phyloP scores from a whole-genome alignment of 139 green algal genomes.

The Chlorella sp. region DNA sequence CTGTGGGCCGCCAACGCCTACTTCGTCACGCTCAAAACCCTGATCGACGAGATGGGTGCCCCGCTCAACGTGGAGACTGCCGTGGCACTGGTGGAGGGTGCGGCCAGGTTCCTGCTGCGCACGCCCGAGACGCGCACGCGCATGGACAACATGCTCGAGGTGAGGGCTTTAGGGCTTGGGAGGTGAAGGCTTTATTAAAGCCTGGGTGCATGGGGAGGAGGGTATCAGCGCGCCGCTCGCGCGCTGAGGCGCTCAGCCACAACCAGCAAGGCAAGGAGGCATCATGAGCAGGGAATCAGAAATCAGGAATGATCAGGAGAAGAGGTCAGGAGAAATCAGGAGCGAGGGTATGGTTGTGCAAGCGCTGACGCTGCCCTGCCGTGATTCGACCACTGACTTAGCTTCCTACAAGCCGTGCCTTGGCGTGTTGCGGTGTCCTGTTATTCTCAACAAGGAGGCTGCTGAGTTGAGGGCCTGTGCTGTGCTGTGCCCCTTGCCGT shows the following conservation, averaged over 20 bases:
- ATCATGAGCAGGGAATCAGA: too few relatives aligned
- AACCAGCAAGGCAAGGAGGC: too few relatives aligned
- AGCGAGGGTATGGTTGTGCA: background rate
- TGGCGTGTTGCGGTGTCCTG: too few relatives aligned
- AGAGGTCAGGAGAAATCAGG: background rate
- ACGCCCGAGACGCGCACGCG: conserved; percentile 58
- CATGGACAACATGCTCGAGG: conserved; percentile 82
- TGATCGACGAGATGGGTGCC: conserved; percentile 84
- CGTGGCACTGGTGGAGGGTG: conserved; percentile 73
- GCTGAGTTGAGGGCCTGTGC: too few relatives aligned
- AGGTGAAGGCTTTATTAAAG: background rate
- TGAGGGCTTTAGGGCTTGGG: conserved; percentile 11
- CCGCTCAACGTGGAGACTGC: conserved; percentile 11
- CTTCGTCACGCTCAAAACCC: conserved; percentile 51
- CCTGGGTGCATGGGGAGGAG: background rate
- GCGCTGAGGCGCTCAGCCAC: too few relatives aligned
- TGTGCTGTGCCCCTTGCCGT: background rate
- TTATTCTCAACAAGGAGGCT: too few relatives aligned
- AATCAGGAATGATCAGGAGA: too few relatives aligned
- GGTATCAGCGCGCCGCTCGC: background rate
- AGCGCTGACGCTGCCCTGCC: background rate
- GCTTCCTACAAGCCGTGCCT: background rate
- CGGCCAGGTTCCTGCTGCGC: conserved; percentile 75
- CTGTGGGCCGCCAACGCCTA: conserved; percentile 32
- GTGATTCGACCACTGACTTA: background rate